These are phyloP conservation scores for Macrolepiota albuminosa DNA, from an alignment of 768 basidiomycete genomes.

Conservation along the genomic window DNA sequence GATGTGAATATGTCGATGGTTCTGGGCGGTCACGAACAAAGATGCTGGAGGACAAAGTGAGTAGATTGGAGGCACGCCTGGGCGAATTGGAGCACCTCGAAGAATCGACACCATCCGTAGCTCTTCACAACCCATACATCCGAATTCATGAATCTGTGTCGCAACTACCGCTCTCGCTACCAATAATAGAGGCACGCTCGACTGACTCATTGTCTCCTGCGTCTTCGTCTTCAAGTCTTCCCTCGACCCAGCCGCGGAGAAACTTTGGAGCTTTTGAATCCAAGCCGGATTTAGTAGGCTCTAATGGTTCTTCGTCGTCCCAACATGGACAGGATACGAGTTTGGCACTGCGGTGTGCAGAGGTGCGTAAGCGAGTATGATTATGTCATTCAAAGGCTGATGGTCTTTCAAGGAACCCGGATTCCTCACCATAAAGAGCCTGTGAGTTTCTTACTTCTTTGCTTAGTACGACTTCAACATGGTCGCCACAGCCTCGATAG, in stretches of 20 bases:
- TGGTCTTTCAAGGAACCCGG: slow-evolving; percentile 32
- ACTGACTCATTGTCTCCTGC: slow-evolving; percentile 32
- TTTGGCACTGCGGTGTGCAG: slow-evolving; percentile 33
- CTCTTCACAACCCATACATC: slow-evolving; percentile 47
- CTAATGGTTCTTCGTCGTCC: slow-evolving; percentile 37
- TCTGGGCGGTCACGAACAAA: slow-evolving; percentile 56
- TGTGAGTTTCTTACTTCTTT: slow-evolving; percentile 24
- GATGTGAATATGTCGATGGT: slow-evolving; percentile 70
- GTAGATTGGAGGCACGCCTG: slow-evolving; percentile 51
- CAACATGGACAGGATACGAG: slow-evolving; percentile 29
- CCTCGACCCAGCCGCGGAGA: slow-evolving; percentile 41
- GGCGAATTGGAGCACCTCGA: slow-evolving; percentile 53
- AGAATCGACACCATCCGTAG: slow-evolving; percentile 39
- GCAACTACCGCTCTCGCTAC: slow-evolving; percentile 27
- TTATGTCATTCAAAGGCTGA: neutral
- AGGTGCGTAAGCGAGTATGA: slow-evolving; percentile 24
- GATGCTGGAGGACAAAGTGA: slow-evolving; percentile 54
- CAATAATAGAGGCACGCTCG: slow-evolving; percentile 26
- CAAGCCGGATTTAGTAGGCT: slow-evolving; percentile 38
- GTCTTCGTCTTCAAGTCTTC: slow-evolving; percentile 41
- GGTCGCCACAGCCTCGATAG: slow-evolving; percentile 42
- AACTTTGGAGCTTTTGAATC: slow-evolving; percentile 30
- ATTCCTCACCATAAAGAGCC: slow-evolving; percentile 29
- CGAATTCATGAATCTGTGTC: slow-evolving; percentile 25
- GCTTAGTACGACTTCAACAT: slow-evolving; percentile 1